Percentiles rank a stretch among this genome's conserved stretches.
phyloP scores from a whole-genome alignment of 768 basidiomycete species.

The Cystobasidium tubakii region DNA sequence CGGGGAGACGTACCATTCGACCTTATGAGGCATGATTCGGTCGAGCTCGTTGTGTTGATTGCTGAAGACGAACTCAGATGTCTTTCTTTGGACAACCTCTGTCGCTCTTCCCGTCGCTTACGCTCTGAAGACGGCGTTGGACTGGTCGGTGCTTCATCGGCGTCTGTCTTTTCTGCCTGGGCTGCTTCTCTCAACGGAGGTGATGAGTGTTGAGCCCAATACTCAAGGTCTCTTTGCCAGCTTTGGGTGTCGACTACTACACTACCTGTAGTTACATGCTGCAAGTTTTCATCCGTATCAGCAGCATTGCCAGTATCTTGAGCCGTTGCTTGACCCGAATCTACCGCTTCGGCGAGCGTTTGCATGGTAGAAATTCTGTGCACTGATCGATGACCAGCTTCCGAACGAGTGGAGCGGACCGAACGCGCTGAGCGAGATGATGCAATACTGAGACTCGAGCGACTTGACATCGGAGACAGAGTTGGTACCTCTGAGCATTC shows the following conservation, averaged over 20 bases:
- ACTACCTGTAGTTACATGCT: background rate
- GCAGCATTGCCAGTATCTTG: background rate
- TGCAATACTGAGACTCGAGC: background rate
- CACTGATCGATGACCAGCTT: background rate
- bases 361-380: background rate
- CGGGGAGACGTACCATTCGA: background rate
- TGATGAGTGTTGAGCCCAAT: background rate
- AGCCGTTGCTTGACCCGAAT: background rate
- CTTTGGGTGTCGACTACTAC: background rate
- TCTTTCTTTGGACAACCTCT: background rate
- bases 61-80: background rate
- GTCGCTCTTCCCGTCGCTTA: background rate
- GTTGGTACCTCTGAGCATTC: slow-evolving; percentile 30
- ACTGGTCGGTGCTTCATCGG: background rate
- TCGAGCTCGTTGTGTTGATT: background rate
- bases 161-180: background rate
- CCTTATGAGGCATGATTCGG: background rate
- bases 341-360: background rate
- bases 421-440: slow-evolving; percentile 6
- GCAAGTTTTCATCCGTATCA: background rate
- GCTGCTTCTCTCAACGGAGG: background rate
- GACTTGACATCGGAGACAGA: slow-evolving; percentile 20
- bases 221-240: background rate
- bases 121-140: background rate
- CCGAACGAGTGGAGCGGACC: background rate